Base-by-base conservation (phyloP, 179 eudicot genomes). In the Carnegiea gigantea region DNA sequence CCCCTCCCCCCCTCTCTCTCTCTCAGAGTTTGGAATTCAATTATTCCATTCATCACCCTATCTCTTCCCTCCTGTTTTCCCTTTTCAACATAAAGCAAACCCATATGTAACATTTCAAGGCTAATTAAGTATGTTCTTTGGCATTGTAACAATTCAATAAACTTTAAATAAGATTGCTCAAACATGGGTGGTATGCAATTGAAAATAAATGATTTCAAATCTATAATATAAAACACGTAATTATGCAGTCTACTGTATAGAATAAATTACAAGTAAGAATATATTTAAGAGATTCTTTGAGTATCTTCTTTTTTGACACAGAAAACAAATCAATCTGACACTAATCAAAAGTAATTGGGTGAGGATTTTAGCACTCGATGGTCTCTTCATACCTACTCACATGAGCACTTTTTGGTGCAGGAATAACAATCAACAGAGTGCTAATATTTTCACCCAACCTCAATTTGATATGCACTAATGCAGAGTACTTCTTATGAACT, bases 381-480 rank as follows among this genome's bases (percentile, higher is more conserved):
- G 15, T 70, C 44, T 70, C 8, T 36, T 15, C 10, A 17, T 30
- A 44, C 11, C n/a, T 12, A 2, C 26, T 46, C 26, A 12, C 43
- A 73, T 30, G 74, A 46, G 30, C 28, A 68, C 54, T 40, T 67
- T 67, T 26, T 12, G 38, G 9, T 43, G n/a, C 60, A 24, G 6
- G 28, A 48, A 54, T 71, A 9, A 65, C 28, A 6, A 44, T 68
- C 77, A 76, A 81, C 28, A 73, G 76, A 85, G 79, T 82, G 84
- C 87, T 85, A 76, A 82, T 36, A 85, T 82, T 82, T 78, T 85
- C 87, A 85, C 78, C 82, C 87, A 78, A 82, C 80, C 64, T 68
- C 44, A 28, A 20, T 60, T 36, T 28, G 14, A 21, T 73, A 12
- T 21, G 46, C 67, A 21, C 68, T 76, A 77, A 20, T 40, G 5